Conservation (phyloP, 331 rosid genomes). For the Stylosanthes scabra region DNA sequence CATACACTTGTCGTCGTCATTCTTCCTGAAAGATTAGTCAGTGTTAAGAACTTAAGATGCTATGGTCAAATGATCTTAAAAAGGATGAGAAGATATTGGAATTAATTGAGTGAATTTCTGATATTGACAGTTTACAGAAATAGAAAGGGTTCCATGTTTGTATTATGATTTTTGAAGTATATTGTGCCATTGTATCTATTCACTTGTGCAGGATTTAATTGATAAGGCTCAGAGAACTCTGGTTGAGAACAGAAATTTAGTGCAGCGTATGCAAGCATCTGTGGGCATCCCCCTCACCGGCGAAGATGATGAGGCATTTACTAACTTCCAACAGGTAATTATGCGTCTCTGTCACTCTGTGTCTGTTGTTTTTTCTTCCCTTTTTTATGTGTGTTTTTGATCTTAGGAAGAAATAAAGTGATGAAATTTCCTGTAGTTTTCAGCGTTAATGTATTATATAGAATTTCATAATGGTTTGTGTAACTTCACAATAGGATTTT, state of each 20-base stretch:
- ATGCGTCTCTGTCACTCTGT: neutral
- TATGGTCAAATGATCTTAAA: neutral
- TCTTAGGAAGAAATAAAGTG: too few relatives aligned
- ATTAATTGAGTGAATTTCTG: neutral
- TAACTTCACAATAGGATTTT: constrained; percentile 23
- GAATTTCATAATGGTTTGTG: constrained; percentile 15
- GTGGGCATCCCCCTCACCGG: constrained; percentile 50
- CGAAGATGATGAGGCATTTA: constrained; percentile 57
- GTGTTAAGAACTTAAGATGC: neutral
- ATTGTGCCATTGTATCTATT: constrained; percentile 33
- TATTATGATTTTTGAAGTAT: constrained; percentile 25
- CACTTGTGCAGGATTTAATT: constrained; percentile 57
- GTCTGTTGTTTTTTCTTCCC: neutral
- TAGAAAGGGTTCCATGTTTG: neutral
- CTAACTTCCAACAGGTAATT: constrained; percentile 58
- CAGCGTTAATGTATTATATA: constrained; percentile 1
- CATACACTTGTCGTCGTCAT: neutral
- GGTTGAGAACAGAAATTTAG: constrained; percentile 61
- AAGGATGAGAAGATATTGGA: neutral
- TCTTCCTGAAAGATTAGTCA: neutral
- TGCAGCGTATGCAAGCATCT: constrained; percentile 78
- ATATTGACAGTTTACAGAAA: neutral
- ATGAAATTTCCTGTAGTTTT: constrained; percentile 4
- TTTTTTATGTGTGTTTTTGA: too few relatives aligned
- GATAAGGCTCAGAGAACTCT: constrained; percentile 61